A percentile compares a stretch with the other conserved stretches of the same genome.
Evolutionary conservation across 495 filamentous ascomycete genomes (phyloP).

Genomic region (Penicillium herquei): DNA sequence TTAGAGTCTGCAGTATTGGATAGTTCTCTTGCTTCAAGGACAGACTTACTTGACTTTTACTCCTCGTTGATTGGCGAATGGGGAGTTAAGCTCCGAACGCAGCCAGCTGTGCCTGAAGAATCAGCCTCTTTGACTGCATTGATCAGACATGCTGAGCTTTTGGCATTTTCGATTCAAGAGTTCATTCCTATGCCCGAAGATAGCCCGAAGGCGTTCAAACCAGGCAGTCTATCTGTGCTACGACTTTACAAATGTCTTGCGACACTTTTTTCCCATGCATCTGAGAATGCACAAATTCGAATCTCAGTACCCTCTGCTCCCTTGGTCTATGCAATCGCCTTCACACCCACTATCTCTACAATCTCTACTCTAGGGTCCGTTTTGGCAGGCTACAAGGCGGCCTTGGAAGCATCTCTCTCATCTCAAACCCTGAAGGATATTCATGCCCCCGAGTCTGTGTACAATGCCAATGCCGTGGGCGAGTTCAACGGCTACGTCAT

Average conservation of each 20-base stretch:
- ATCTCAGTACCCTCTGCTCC: constrained; percentile 66
- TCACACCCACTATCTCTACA: constrained; percentile 57
- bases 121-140: constrained; percentile 45
- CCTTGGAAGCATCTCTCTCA: constrained; percentile 66
- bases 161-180: constrained; percentile 63
- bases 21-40: constrained; percentile 46
- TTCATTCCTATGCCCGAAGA: constrained; percentile 28
- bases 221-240: constrained; percentile 48
- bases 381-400: constrained; percentile 64
- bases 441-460: constrained; percentile 37
- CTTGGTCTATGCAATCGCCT: constrained; percentile 68
- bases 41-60: constrained; percentile 66
- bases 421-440: constrained; percentile 31
- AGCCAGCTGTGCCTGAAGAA: constrained; percentile 27
- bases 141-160: constrained; percentile 57
- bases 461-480: constrained; percentile 53
- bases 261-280: constrained; percentile 53
- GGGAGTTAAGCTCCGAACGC: constrained; percentile 46
- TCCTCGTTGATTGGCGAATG: constrained; percentile 68
- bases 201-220: constrained; percentile 14
- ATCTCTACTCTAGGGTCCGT: constrained; percentile 73
- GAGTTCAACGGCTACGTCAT: constrained; percentile 85
- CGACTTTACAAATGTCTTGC: constrained; percentile 66
- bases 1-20: constrained; percentile 60
- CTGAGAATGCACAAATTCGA: constrained; percentile 48